Evolutionary conservation across 2,329 filamentous ascomycete species (phyloP), one percentile per base, ranked within the genome.

Genomic region (Epichloe sp.): DNA sequence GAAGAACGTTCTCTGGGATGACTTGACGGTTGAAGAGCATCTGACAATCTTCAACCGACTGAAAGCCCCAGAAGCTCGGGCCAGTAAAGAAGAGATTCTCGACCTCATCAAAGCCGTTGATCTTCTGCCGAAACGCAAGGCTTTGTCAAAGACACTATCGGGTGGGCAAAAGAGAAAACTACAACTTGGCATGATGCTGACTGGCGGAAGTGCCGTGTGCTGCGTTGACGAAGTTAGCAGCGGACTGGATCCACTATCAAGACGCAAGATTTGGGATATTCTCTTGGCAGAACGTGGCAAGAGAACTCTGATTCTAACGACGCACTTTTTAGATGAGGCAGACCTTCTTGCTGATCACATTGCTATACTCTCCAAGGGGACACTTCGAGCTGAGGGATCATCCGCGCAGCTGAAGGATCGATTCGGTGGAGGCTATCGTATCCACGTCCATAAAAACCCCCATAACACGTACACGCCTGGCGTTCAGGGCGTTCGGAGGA

Each of bases 221-320:
- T 93, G 88, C 60, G 82, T 96, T 5, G 90, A 96, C 58, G 91
- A 96, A 66, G 88, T 95, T 14, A 90, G 85, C 40, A 89, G 85
- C 53, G 91, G 90, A 14, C 75, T 96, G 19, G 90, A 96, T 62
- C 89, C 91, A 0, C 71, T 96, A 1, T 90, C 86, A 19, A 77
- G 91, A 50, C 74, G 89, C 31, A 95, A 95, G 68, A 87, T 96
- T 23, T 96, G 90, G 90, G 88, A 95, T 58, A 96, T 96, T 53
- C 72, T 96, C 21, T 73, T 95, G 12, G 85, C 85, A 1, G 89
- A 95, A 65, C 80, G 90, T 52, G 89, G 88, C 19, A 76, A 76
- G 53, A 75, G 90, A 42, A 95, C 90, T 0, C 86, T 95, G 59
- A 79, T 96, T 42, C 67, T 96, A 52, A 96, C 90, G 0, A 96